A percentile compares a stretch with the other conserved stretches of the same genome.
Evolutionary conservation across 495 filamentous ascomycete genomes (phyloP).

Genomic region (Aspergillus bertholletiae): DNA sequence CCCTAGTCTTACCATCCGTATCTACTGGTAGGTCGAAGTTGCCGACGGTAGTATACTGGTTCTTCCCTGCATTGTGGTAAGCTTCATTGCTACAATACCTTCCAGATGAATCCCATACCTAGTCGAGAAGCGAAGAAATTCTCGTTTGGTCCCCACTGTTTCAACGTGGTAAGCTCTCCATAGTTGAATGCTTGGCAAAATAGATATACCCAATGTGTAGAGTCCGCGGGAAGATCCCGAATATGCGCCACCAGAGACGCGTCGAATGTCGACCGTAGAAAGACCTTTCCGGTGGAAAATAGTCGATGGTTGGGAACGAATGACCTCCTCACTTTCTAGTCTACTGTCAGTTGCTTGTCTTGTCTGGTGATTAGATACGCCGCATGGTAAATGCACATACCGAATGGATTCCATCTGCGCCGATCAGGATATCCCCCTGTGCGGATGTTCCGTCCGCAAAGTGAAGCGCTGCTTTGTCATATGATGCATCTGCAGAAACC

Average conservation of each 20-base stretch:
- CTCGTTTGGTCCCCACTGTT: slow-evolving; percentile 40
- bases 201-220: slow-evolving; percentile 41
- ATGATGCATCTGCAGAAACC: slow-evolving; percentile 9
- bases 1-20: slow-evolving; percentile 25
- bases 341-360: neutral
- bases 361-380: neutral
- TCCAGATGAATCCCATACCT: no score
- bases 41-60: slow-evolving; percentile 46
- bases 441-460: slow-evolving; percentile 31
- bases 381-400: slow-evolving; percentile 10
- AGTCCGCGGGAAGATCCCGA: slow-evolving; percentile 39
- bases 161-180: neutral
- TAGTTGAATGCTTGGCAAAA: neutral
- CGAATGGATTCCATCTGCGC: slow-evolving; percentile 34
- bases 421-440: slow-evolving; percentile 30
- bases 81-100: no score
- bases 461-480: slow-evolving; percentile 17
- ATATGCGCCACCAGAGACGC: slow-evolving; percentile 34
- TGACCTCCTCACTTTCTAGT: slow-evolving; percentile 26
- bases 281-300: slow-evolving; percentile 41
- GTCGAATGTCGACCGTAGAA: slow-evolving; percentile 46
- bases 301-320: slow-evolving; percentile 40
- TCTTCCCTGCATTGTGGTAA: slow-evolving; percentile 21
- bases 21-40: slow-evolving; percentile 35
- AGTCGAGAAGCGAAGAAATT: slow-evolving; percentile 47